phyloP scores from a whole-genome alignment of 1,284 basidiomycete species.

The Schizophyllum amplum region DNA sequence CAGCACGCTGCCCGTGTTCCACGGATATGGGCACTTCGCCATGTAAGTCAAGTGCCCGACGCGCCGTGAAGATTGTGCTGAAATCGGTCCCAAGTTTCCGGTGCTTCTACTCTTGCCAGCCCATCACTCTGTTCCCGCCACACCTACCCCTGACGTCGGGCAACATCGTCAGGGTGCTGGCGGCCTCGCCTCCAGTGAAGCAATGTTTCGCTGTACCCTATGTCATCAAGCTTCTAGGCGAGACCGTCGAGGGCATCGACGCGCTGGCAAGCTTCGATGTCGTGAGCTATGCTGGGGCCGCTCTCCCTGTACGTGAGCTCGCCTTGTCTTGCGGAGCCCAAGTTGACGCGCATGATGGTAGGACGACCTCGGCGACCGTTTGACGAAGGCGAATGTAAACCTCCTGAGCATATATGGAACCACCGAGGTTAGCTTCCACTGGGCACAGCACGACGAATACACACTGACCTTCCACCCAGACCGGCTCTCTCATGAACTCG shows the following conservation, averaged over 20 bases:
- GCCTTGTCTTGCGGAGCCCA: no score
- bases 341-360: no score
- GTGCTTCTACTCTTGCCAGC: constrained; percentile 32
- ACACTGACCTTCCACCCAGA: constrained; percentile 16
- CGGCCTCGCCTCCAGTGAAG: constrained; percentile 17
- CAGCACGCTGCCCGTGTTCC: constrained; percentile 39
- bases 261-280: constrained; percentile 40
- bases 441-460: not conserved
- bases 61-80: constrained; percentile 8
- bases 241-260: constrained; percentile 37
- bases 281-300: constrained; percentile 38
- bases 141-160: constrained; percentile 43
- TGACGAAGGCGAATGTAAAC: constrained; percentile 42
- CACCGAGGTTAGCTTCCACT: constrained; percentile 22
- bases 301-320: constrained; percentile 21
- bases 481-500: constrained; percentile 41
- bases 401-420: constrained; percentile 49
- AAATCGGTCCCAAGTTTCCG: constrained; percentile 17
- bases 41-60: constrained; percentile 24
- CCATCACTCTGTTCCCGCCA: constrained; percentile 43
- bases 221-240: constrained; percentile 39
- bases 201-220: constrained; percentile 25
- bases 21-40: constrained; percentile 37
- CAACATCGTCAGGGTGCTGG: constrained; percentile 33
- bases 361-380: constrained; percentile 46